These are phyloP conservation scores for Colletotrichum tamarilloi DNA, from an alignment of 2,329 filamentous ascomycete species.

Conservation along the genomic window DNA sequence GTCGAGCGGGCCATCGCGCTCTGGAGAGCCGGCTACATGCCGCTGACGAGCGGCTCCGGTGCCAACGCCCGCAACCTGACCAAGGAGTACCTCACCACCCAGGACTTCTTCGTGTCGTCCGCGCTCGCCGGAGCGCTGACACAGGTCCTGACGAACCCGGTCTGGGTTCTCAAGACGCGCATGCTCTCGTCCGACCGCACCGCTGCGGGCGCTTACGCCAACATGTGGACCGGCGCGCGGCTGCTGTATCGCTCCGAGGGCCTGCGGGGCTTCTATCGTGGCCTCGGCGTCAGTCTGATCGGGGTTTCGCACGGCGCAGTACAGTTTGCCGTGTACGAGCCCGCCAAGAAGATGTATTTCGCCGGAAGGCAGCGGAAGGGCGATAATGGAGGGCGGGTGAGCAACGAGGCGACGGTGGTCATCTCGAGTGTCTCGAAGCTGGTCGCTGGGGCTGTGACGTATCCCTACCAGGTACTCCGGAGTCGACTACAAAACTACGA, in stretches of 20 bases:
- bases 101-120: constrained; percentile 85
- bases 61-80: constrained; percentile 38
- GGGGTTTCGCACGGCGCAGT: constrained; percentile 93
- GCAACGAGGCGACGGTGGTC: constrained; percentile 81
- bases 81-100: constrained; percentile 61
- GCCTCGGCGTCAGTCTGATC: constrained; percentile 83
- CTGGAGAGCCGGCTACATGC: constrained; percentile 41
- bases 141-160: constrained; percentile 87
- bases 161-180: constrained; percentile 98
- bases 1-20: constrained; percentile 60
- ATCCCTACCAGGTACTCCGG: constrained; percentile 93
- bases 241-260: constrained; percentile 80
- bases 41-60: constrained; percentile 6
- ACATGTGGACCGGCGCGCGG: constrained; percentile 76
- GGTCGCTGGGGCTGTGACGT: constrained; percentile 88
- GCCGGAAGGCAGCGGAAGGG: constrained; percentile 47
- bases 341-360: constrained; percentile 68
- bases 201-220: constrained; percentile 82
- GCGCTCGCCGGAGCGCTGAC: constrained; percentile 78
- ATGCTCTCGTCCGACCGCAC: constrained; percentile 89
- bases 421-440: constrained; percentile 87
- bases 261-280: constrained; percentile 84
- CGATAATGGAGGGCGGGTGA: constrained; percentile 55
- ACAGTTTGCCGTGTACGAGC: constrained; percentile 96
- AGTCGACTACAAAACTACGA: constrained; percentile 91